Base-by-base conservation (phyloP, 768 basidiomycete species). In the Daedalea quercina region DNA sequence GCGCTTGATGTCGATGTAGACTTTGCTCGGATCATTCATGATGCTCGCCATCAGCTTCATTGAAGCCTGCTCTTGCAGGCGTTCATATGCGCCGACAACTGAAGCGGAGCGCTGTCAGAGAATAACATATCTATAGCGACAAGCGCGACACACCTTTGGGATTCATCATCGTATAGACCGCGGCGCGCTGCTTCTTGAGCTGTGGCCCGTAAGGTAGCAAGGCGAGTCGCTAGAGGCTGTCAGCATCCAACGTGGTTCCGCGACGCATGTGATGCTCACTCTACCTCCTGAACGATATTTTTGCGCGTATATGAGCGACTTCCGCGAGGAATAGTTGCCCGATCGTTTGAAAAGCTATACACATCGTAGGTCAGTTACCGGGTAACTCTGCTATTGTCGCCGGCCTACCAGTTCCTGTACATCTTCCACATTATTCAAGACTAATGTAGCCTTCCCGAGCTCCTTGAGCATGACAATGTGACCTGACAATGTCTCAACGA, bases 21-120 rank as follows among this genome's bases (percentile, higher is more conserved):
- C 22, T 28, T 47, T 34, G 17, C 13, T 11, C 3, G 60, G 60
- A 8, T 23, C 24, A 17, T 15, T 35, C 9, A 59, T 44, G 25
- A 55, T 47, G 15, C 60, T 59, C 15, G 40, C 24, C 3, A 60
- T 24, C 22, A 59, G 50, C 42, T 56, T 56, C 3, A 44, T 25
- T 12, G 58, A 59, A 23, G 53, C 59, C 15, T 40, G n/a, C 13
- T 53, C 48, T 45, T 60, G 59, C 13, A 59, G 56, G 2, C 43
- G 11, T 47, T 60, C 58, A 41, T 60, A 60, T 9, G 40, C 57
- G 12, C 55, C 59, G 44, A 60, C 54, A 19, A 50, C 59, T 58
- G 42, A 19, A 7, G 33, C n/a, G 28, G 6, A 15, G 42, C 3
- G 8, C 17, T 43, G n/a, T 24, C n/a, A 15, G 19, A 23, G 22